Evolutionary conservation across 2,329 filamentous ascomycete genomes (phyloP).

Genomic region (Penicillium sp.): DNA sequence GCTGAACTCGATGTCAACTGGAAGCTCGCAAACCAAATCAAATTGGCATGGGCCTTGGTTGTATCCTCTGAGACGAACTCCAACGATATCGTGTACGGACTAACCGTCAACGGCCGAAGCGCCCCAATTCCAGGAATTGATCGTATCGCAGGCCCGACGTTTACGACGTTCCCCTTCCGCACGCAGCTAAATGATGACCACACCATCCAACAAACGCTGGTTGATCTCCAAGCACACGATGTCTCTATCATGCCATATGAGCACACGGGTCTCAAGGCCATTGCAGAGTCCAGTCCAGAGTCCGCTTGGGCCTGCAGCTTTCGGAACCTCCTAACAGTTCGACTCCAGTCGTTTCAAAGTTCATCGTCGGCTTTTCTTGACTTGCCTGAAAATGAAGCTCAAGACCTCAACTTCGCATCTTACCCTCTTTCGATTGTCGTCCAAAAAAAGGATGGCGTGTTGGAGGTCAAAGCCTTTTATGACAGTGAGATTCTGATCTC

Average conservation of each 20-base stretch:
- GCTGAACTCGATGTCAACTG: background rate
- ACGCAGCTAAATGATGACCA: constrained; percentile 27
- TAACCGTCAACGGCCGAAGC: constrained; percentile 49
- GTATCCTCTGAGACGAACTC: constrained; percentile 43
- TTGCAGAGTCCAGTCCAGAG: constrained; percentile 10
- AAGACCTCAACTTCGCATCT: constrained; percentile 4
- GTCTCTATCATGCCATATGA: constrained; percentile 12
- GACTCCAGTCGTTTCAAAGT: background rate
- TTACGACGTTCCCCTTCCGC: constrained; percentile 49
- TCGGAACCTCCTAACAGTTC: constrained; percentile 10
- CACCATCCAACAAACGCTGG: constrained; percentile 2
- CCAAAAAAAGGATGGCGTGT: background rate
- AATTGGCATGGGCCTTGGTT: constrained; percentile 45
- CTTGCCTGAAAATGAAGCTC: constrained; percentile 3
- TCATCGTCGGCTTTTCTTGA: background rate
- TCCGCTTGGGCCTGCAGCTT: constrained; percentile 15
- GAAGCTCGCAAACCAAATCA: constrained; percentile 10
- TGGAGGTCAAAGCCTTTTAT: constrained; percentile 3
- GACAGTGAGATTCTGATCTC: constrained; percentile 4
- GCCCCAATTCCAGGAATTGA: constrained; percentile 45
- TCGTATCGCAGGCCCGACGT: constrained; percentile 48
- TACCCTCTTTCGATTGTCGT: constrained; percentile 2
- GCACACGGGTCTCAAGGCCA: constrained; percentile 11
- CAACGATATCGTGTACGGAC: constrained; percentile 49
- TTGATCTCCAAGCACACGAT: constrained; percentile 6